Percentiles rank a stretch among this genome's conserved stretches.
Evolutionary conservation across 345 rosid species (phyloP).

Genomic region (Excoecaria agallocha): DNA sequence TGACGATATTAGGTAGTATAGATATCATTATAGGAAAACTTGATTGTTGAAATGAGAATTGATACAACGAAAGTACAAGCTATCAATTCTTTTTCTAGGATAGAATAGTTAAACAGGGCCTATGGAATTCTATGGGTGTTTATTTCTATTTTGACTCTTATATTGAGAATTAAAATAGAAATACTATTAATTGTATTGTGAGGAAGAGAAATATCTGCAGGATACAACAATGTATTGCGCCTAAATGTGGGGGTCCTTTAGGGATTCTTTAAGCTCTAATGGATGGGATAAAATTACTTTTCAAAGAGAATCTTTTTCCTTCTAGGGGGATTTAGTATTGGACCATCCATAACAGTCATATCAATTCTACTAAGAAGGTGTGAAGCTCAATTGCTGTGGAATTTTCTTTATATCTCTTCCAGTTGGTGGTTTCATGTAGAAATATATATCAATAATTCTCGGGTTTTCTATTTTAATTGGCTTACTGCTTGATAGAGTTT

Average conservation of each 20-base stretch:
- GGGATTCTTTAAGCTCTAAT: slow-evolving; percentile 21
- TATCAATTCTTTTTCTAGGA: background rate
- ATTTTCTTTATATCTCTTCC: no score
- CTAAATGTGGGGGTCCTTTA: background rate
- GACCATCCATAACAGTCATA: slow-evolving; percentile 5
- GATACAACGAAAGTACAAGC: background rate
- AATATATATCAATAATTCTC: no score
- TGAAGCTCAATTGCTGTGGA: no score
- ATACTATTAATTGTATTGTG: background rate
- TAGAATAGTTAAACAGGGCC: background rate
- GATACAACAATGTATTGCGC: background rate
- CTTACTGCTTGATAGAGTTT: no score
- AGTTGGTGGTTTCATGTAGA: no score
- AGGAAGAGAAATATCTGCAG: background rate
- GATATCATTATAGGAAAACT: background rate
- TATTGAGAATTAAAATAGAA: background rate
- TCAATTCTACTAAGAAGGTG: background rate
- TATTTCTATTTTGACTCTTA: background rate
- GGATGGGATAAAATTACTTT: slow-evolving; percentile 18
- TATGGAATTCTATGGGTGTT: background rate
- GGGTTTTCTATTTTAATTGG: no score
- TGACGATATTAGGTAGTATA: background rate
- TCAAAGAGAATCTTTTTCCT: slow-evolving; percentile 7
- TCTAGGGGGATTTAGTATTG: background rate
- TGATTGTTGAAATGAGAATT: background rate